Base-by-base conservation (phyloP, 768 basidiomycete genomes). In the Crucibulum laeve region DNA sequence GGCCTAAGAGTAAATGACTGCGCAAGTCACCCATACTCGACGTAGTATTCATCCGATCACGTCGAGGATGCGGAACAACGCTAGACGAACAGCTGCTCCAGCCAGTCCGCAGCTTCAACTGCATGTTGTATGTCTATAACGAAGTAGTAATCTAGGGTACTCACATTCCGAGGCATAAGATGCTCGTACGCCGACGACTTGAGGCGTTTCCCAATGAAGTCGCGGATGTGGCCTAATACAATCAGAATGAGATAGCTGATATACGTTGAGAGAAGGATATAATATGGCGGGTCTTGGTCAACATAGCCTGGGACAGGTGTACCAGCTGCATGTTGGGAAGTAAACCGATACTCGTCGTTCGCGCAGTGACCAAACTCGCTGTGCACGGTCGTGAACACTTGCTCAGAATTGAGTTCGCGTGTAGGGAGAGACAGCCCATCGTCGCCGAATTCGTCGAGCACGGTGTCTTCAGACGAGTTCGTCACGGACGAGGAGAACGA, bases 231-330 rank as follows among this genome's bases (percentile, higher is more conserved):
- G 17, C 96, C 96, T 36, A 99, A 66, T 50, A 80, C 74, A 52
- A 98, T 95, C 44, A 98, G 80, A 47, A 97, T 75, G 53, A 98
- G 77, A 68, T 95, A 98, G 69, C 87, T 86, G 63, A 95, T 74
- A 61, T 97, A 98, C 4, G 93, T 95, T 5, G 88, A 83, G 49
- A 98, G 64, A 32, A 96, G 76, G 56, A 96, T 84, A 64, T 92
- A 93, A 60, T 95, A 92, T 0, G 90, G 87, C 3, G 95, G 95
- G 56, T 94, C 91, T 51, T 85, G 79, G 48, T 88, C 84, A 43
- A 77, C 64, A 55, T 80, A 76, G 43, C 69, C 59, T 42, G 69
- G 66, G 46, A 87, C 58, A 2, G 76, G 65, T 5, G 67, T 60
- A 11, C 74, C 76, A 2, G 64, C 62, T 7, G 72, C 65, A 58